These are phyloP conservation scores for Lichtheimia ramosa DNA, from an alignment of 371 early-diverging fungal genomes.

Conservation along the genomic window DNA sequence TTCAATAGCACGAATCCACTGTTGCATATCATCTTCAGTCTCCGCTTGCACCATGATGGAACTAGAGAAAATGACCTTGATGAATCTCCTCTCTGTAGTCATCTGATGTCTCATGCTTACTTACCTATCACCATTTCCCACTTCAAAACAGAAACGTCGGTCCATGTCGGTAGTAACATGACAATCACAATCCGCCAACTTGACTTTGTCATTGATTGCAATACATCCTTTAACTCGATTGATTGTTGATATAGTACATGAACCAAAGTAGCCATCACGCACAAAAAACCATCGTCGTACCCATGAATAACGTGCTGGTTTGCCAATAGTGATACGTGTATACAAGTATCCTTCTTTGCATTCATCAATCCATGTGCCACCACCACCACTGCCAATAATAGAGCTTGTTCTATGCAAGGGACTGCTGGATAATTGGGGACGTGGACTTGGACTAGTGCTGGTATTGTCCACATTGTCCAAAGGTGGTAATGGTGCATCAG, in stretches of 20 bases:
- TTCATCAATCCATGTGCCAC: not conserved
- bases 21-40: conserved; percentile 64
- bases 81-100: too few species aligned
- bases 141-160: conserved; percentile 72
- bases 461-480: not conserved
- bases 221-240: conserved; percentile 58
- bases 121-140: conserved; percentile 18
- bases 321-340: conserved; percentile 21
- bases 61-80: conserved; percentile 10
- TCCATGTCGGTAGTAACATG: conserved; percentile 54
- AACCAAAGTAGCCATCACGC: conserved; percentile 57
- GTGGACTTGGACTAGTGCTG: not conserved
- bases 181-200: conserved; percentile 46
- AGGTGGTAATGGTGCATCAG: not conserved
- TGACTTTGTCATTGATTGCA: conserved; percentile 43
- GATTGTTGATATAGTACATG: conserved; percentile 43
- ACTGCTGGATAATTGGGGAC: not conserved
- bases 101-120: too few species aligned
- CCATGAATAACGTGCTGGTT: conserved; percentile 44
- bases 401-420: not conserved
- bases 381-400: not conserved
- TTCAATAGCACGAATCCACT: conserved; percentile 63
- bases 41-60: conserved; percentile 64
- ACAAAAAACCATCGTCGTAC: conserved; percentile 59
- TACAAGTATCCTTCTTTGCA: conserved; percentile 41